Evolutionary conservation across 805 yeast species (phyloP).

Genomic region (Candida alai): DNA sequence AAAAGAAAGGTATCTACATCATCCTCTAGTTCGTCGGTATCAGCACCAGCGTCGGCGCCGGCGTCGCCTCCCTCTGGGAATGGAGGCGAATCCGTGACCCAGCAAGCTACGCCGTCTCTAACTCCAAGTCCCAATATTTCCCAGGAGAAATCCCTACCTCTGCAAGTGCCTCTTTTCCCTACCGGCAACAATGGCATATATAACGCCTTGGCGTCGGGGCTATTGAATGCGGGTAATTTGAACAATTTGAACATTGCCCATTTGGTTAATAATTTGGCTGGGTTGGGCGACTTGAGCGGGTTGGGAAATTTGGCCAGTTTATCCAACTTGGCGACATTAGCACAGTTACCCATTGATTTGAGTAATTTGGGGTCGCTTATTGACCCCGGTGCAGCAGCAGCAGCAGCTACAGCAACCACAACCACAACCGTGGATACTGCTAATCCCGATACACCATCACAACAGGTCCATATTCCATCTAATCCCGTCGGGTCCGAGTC

Average conservation of each 20-base stretch:
- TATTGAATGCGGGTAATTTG: conserved; percentile 35
- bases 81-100: conserved; percentile 9
- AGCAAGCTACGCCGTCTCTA: conserved; percentile 16
- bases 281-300: conserved; percentile 19
- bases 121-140: conserved; percentile 12
- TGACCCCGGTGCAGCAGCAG: conserved; percentile 12
- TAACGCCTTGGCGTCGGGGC: conserved; percentile 9
- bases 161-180: background rate
- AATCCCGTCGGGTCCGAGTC: too few species aligned
- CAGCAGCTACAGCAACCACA: conserved; percentile 1
- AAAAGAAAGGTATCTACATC: conserved; percentile 1
- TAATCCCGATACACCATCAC: background rate
- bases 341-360: conserved; percentile 40
- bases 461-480: conserved; percentile 1
- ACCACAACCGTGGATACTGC: conserved; percentile 1
- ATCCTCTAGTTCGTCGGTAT: background rate
- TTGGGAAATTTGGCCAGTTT: conserved; percentile 37
- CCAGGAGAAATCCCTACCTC: conserved; percentile 1
- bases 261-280: conserved; percentile 35
- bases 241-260: conserved; percentile 41
- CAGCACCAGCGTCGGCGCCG: background rate
- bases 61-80: background rate
- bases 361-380: conserved; percentile 30
- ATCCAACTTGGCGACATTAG: conserved; percentile 38
- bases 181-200: conserved; percentile 2